Base-by-base conservation (phyloP, 2,329 filamentous ascomycete species). In the Cordyceps cicadae region DNA sequence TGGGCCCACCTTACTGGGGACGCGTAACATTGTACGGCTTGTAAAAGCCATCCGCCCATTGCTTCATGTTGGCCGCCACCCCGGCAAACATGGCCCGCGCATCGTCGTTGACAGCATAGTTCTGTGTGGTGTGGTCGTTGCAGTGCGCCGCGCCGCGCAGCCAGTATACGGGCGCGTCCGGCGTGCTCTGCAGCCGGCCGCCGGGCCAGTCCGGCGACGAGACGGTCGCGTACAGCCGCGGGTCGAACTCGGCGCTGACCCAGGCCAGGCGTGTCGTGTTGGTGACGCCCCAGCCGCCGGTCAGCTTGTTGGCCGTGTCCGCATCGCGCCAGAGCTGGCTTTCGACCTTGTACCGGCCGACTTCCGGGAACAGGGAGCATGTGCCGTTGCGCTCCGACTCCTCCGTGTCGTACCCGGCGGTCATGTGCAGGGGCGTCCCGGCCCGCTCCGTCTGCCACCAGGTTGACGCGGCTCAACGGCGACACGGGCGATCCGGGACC, bases 401-500 rank as follows among this genome's bases (percentile, higher is more conserved):
- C 6, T 45, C 11, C n/a, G 55, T 59, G 24, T 26, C 5, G 19
- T 55, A 51, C 3, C 37, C 37, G 26, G 54, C 34, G 26, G 54
- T 49, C 17, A 61, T 7, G n/a, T 50, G 48, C 3, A 45, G 39
- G 26, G 56, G 48, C 32, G 14, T 26, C 19, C 17, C 26, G 11
- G 48, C 48, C 12, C 49, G 34, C 21, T 53, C 48, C 6, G 24
- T 17, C 12, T 34, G 37, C 48, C 48, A 59, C 56, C 56, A 92
- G 72, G 68, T 81, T 90, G 0, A 81, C 79, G 19, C 91, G 74
- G 24, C 87, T 81, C 29, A 70, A 81, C 12, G 70, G 73, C 9
- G 93, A 80, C 63, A 94, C 87, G 26, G 94, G 87, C 0, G 90
- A 89, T 0, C 90, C 90, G 11, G 90, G 90, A 0, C 81, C 77